Conservation (phyloP, 2,329 filamentous ascomycete genomes). For the Fusarium camptoceras region DNA sequence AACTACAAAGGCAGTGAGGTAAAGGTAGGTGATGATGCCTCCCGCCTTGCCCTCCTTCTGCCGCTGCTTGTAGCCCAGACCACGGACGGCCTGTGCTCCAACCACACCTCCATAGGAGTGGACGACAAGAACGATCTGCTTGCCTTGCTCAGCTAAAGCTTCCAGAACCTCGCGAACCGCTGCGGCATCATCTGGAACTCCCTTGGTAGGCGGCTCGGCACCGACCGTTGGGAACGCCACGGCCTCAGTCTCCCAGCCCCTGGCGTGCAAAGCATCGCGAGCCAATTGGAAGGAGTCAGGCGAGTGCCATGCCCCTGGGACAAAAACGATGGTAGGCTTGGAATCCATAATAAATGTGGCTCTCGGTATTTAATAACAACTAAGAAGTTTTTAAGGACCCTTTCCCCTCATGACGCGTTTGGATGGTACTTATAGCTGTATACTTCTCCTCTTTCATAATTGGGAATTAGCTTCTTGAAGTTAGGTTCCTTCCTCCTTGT, state of each 20-base stretch:
- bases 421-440: background rate
- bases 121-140: slow-evolving; percentile 14
- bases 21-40: slow-evolving; percentile 11
- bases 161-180: slow-evolving; percentile 2
- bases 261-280: background rate
- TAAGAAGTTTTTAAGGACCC: background rate
- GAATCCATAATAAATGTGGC: slow-evolving; percentile 1
- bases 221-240: slow-evolving; percentile 23
- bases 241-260: slow-evolving; percentile 12
- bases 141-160: background rate
- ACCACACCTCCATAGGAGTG: slow-evolving; percentile 23
- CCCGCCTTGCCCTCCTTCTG: slow-evolving; percentile 10
- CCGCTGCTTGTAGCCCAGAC: slow-evolving; percentile 14
- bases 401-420: background rate
- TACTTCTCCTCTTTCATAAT: background rate
- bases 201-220: slow-evolving; percentile 11
- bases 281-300: slow-evolving; percentile 16
- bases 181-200: background rate
- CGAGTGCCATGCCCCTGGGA: slow-evolving; percentile 16
- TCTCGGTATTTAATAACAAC: background rate
- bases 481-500: background rate
- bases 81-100: slow-evolving; percentile 4
- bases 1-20: slow-evolving; percentile 9
- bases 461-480: background rate
- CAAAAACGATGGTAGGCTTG: slow-evolving; percentile 19